Conservation (phyloP, 768 basidiomycete genomes). For the Agaricus blazei region DNA sequence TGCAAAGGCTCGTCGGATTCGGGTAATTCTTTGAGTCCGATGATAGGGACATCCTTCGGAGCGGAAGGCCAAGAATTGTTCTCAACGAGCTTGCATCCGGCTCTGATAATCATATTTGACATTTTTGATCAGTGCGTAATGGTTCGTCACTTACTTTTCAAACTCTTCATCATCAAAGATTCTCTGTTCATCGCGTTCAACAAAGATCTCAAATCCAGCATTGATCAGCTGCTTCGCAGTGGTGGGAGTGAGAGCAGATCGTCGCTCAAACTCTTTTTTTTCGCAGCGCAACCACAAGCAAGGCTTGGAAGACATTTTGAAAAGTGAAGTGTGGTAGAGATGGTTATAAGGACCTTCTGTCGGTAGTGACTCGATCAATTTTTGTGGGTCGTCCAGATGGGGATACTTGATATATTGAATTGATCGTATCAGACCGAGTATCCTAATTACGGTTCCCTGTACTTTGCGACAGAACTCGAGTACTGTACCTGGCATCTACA, state of each 20-base stretch:
- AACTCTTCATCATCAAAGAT: constrained; percentile 94
- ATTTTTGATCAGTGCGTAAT: constrained; percentile 7
- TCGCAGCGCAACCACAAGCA: constrained; percentile 94
- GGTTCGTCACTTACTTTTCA: constrained; percentile 62
- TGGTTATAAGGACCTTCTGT: neutral
- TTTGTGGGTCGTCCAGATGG: neutral
- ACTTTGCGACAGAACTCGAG: no score
- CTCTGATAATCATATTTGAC: constrained; percentile 45
- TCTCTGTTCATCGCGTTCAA: constrained; percentile 90
- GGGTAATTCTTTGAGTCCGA: constrained; percentile 96
- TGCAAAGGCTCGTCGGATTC: constrained; percentile 75
- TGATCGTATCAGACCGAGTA: neutral
- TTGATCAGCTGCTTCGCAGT: constrained; percentile 86
- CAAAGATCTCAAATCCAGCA: constrained; percentile 83
- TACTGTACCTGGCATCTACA: no score
- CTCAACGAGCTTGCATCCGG: constrained; percentile 82
- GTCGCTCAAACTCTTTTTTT: constrained; percentile 91
- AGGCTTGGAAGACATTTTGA: constrained; percentile 29
- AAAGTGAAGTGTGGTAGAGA: neutral
- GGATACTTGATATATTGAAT: no score
- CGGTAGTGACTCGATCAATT: neutral
- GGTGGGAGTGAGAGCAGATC: constrained; percentile 89
- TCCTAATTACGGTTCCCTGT: no score
- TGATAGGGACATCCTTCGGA: constrained; percentile 69
- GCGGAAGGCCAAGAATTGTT: constrained; percentile 90